Evolutionary conservation across 306 rosid species (phyloP), one percentile per base, ranked within the genome.

Genomic region (Chamaecrista fasciculata): DNA sequence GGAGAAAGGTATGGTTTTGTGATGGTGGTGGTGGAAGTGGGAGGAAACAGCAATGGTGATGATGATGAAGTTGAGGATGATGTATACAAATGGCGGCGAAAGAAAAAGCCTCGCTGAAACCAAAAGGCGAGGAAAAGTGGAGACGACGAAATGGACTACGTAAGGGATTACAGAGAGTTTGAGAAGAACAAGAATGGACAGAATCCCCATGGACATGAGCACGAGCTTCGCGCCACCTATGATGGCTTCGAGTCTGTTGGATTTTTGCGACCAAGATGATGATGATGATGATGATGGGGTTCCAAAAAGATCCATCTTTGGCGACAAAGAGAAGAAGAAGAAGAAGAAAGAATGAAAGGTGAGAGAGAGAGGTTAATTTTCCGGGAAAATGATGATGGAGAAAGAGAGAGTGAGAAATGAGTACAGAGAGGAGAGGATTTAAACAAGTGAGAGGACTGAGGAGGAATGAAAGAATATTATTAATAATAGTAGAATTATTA

Each of bases 51-150:
- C 87, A 79, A 87, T 88, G 85, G 81, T 77, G 77, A 88, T 20
- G 85, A 92, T 92, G 82, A 92, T 81, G 81, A 86, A 86, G 81
- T 90, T 84, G 82, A 92, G 72, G 55, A 83, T 68, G 68, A 92
- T 49, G 62, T 72, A 90, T 65, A 90, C 53, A 60, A 77, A 92
- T 10, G 83, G 82, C 0, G 86, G 86, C 18, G 98, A 84, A 15
- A 85, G 47, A 70, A 76, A 76, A 82, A 72, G 80, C 72, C 76
- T 70, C 52, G 84, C 69, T 23, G 87, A 87, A 72, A 70, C 28
- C 84, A 85, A 84, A 47, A 89, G 77, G 25, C 76, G 66, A 52
- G 95, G 96, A 34, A 89, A 78, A 59, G 90, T 86, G 2, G 87
- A 87, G 14, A 86, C 73, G 39, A 81, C 3, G 43, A 89, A 80